Percentiles rank a stretch among this genome's conserved stretches.
phyloP scores from a whole-genome alignment of 768 basidiomycete species.

The Boletus subparvulus region DNA sequence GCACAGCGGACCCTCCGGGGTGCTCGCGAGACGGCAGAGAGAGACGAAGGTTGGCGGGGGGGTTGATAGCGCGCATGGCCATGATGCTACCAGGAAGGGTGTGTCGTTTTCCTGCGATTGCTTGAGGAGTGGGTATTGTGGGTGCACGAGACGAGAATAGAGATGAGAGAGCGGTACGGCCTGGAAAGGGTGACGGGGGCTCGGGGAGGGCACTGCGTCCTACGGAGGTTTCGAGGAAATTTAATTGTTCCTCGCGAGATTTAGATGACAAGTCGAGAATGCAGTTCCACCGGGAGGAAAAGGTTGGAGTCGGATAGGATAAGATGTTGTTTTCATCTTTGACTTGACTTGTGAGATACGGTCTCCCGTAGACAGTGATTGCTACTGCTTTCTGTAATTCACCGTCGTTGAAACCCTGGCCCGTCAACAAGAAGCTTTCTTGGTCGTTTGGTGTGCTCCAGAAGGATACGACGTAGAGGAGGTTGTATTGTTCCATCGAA shows the following conservation, averaged over 20 bases:
- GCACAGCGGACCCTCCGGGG: constrained; percentile 10
- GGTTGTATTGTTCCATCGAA: constrained; percentile 78
- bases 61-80: constrained; percentile 31
- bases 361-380: constrained; percentile 76
- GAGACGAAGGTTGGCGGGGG: constrained; percentile 18
- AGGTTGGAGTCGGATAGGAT: constrained; percentile 67
- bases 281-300: constrained; percentile 89
- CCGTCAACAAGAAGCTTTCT: constrained; percentile 36
- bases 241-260: constrained; percentile 21
- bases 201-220: constrained; percentile 57
- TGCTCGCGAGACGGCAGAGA: constrained; percentile 32
- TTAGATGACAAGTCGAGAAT: constrained; percentile 69
- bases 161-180: constrained; percentile 27
- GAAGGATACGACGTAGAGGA: constrained; percentile 88
- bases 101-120: constrained; percentile 59
- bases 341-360: constrained; percentile 42
- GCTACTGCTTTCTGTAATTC: constrained; percentile 76
- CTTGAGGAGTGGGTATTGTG: constrained; percentile 26
- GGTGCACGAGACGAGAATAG: constrained; percentile 28
- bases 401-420: constrained; percentile 32
- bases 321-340: constrained; percentile 16
- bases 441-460: constrained; percentile 60
- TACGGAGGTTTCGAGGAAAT: constrained; percentile 14
- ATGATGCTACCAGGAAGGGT: constrained; percentile 42
- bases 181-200: constrained; percentile 79